Conservation (phyloP, 2,329 filamentous ascomycete genomes). For the Triangularia verruculosa region DNA sequence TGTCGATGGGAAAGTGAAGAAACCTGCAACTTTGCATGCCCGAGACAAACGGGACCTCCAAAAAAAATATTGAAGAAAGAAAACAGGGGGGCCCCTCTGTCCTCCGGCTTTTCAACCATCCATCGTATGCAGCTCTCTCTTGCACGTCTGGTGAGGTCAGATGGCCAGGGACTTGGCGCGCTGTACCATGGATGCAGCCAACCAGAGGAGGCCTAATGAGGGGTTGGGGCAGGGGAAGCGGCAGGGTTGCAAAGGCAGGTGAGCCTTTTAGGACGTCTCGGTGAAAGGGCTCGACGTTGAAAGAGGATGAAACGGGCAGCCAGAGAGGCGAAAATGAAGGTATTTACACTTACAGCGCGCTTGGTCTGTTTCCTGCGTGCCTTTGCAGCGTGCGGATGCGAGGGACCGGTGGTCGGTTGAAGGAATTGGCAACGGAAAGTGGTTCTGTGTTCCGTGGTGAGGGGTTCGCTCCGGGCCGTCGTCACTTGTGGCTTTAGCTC, state of each 20-base stretch:
- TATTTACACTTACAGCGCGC: constrained; percentile 21
- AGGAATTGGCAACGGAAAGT: constrained; percentile 15
- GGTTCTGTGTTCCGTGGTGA: constrained; percentile 20
- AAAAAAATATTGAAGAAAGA: background rate
- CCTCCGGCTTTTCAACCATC: constrained; percentile 15
- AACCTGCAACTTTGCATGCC: background rate
- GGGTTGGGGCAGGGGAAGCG: constrained; percentile 27
- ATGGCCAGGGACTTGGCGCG: constrained; percentile 29
- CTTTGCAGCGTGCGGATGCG: constrained; percentile 12
- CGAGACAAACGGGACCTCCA: background rate
- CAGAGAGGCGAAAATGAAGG: background rate
- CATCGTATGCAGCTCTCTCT: background rate
- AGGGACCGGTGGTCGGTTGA: constrained; percentile 5
- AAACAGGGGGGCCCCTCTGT: background rate
- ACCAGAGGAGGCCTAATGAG: constrained; percentile 27
- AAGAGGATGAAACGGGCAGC: background rate
- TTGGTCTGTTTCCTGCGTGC: constrained; percentile 12
- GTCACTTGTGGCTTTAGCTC: constrained; percentile 20
- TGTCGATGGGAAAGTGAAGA: background rate
- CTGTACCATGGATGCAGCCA: constrained; percentile 27
- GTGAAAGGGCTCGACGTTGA: constrained; percentile 13
- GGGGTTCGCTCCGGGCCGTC: constrained; percentile 23
- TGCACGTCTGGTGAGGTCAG: constrained; percentile 30
- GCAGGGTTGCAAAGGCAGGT: constrained; percentile 26
- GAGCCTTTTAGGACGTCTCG: constrained; percentile 28